These are phyloP conservation scores for Yamadazyma conglobata DNA, from an alignment of 1,139 yeast genomes.

Conservation along the genomic window DNA sequence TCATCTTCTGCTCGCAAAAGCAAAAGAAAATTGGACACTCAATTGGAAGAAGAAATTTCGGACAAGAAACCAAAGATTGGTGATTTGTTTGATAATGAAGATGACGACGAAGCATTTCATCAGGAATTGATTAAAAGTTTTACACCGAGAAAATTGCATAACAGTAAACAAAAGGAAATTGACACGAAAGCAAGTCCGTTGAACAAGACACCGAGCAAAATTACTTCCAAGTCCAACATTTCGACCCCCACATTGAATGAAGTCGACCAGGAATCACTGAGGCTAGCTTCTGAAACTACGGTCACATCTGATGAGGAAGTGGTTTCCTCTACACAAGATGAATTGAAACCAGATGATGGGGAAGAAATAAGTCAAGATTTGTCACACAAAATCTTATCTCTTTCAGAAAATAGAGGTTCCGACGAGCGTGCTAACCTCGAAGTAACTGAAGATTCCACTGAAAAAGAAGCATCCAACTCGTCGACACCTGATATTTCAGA, in stretches of 20 bases:
- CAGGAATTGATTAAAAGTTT: conserved; percentile 6
- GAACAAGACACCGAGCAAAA: conserved; percentile 1
- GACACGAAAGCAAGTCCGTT: no score
- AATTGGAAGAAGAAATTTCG: not conserved
- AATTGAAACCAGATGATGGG: no score
- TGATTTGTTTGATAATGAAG: conserved; percentile 13
- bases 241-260: conserved; percentile 9
- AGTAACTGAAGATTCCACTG: no score
- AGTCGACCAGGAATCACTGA: conserved; percentile 5
- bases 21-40: conserved; percentile 5
- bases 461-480: no score
- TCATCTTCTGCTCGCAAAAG: conserved; percentile 4
- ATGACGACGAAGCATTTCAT: conserved; percentile 9
- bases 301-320: no score
- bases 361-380: no score
- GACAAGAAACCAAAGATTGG: conserved; percentile 9
- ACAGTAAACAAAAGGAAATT: not conserved
- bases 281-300: no score
- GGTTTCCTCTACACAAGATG: no score
- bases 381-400: no score
- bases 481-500: no score
- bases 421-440: no score
- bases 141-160: conserved; percentile 6
- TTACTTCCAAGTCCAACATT: conserved; percentile 2
- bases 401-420: no score